Base-by-base conservation (phyloP, 176 grass and related monocot genomes). In the Oropetium thomaeum region DNA sequence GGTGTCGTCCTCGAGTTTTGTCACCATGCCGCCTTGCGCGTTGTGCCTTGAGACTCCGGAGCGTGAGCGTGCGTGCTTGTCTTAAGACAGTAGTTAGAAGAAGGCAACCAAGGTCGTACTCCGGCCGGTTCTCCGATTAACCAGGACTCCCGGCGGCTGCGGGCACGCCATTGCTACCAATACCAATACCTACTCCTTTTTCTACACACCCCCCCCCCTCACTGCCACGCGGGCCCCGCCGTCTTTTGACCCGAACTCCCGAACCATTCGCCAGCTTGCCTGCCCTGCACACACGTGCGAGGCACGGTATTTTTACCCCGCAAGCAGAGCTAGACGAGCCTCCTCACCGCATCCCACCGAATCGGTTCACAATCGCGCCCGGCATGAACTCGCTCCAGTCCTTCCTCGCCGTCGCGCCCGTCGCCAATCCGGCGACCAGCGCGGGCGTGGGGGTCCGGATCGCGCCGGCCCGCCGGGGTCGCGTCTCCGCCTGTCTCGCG, bases 301-400 rank as follows among this genome's bases (percentile, higher is more conserved):
- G n/a, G n/a, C n/a, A n/a, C n/a, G 1, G 45, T 48, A 48, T 19
- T 48, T 48, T 17, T 17, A 17, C 14, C 45, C 45, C 45, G 12
- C 13, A 52, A 52, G 48, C 69, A 48, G 26, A 44, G 28, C 20
- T 14, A 7, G 38, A 41, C 32, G 26, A 32, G 23, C 22, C 10
- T 13, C n/a, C 29, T 16, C 59, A 4, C 29, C 69, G 3, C 32
- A 31, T 14, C 47, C 28, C 38, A 10, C n/a, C n/a, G n/a, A n/a
- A n/a, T n/a, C n/a, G n/a, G 10, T 22, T 38, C 23, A 25, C 69
- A 53, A 68, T 20, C 26, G n/a, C 62, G 17, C 19, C 65, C 30
- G 25, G 69, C 84, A 87, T 87, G 85, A 67, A 73, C 67, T 87
- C 74, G 67, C 74, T 87, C 67, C 85, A 87, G 71, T 78, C 85